A percentile compares a stretch with the other conserved stretches of the same genome.
phyloP scores from a whole-genome alignment of 768 basidiomycete genomes.

The Cyathus striatus region DNA sequence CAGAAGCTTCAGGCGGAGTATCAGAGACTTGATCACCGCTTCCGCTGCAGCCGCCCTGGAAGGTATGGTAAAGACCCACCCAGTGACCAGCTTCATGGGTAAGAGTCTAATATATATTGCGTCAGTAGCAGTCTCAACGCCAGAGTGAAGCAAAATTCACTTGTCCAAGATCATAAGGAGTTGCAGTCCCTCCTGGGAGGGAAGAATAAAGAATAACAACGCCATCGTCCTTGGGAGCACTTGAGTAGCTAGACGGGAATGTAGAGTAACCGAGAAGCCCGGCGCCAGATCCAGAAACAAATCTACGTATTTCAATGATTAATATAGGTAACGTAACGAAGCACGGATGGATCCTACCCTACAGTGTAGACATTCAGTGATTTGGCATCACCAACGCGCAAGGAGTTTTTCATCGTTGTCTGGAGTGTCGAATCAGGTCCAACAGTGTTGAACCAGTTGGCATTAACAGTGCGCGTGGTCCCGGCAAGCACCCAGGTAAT shows the following conservation, averaged over 20 bases:
- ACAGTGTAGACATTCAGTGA: slow-evolving; percentile 49
- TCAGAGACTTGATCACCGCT: slow-evolving; percentile 39
- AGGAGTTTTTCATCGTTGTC: slow-evolving; percentile 41
- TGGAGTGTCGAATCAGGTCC: slow-evolving; percentile 29
- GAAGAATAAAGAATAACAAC: slow-evolving; percentile 38
- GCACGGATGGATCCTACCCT: slow-evolving; percentile 30
- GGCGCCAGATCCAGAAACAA: slow-evolving; percentile 27
- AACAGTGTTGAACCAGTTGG: slow-evolving; percentile 42
- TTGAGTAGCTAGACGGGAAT: slow-evolving; percentile 40
- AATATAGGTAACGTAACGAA: neutral
- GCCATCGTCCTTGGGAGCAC: slow-evolving; percentile 41
- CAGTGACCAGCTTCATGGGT: slow-evolving; percentile 61
- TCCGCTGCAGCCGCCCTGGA: slow-evolving; percentile 43
- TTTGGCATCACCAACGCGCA: slow-evolving; percentile 33
- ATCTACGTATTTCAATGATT: no score
- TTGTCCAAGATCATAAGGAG: slow-evolving; percentile 37
- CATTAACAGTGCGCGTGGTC: slow-evolving; percentile 38
- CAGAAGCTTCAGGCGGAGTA: slow-evolving; percentile 39
- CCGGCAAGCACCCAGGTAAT: slow-evolving; percentile 34
- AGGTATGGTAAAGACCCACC: slow-evolving; percentile 56
- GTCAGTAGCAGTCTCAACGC: slow-evolving; percentile 14
- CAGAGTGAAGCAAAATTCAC: slow-evolving; percentile 10
- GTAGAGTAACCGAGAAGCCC: slow-evolving; percentile 52
- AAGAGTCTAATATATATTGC: slow-evolving; percentile 24
- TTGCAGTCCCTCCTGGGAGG: slow-evolving; percentile 36